A percentile compares a stretch with the other conserved stretches of the same genome.
phyloP scores from a whole-genome alignment of 2,329 filamentous ascomycete genomes.

The Fulvia fulva region DNA sequence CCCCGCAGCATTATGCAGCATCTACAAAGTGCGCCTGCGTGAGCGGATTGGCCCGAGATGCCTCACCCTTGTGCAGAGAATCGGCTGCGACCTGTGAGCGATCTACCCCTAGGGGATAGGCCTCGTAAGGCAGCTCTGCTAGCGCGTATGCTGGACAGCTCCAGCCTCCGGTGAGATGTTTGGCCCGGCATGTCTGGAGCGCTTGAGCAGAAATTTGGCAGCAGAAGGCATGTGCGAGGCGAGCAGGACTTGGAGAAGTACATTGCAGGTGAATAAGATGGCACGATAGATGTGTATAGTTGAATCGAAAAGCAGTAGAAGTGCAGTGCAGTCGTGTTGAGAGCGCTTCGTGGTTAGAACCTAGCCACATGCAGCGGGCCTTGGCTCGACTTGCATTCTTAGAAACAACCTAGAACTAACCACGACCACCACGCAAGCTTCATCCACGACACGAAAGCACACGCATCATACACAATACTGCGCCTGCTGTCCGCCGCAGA shows the following conservation, averaged over 20 bases:
- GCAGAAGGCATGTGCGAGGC: not conserved
- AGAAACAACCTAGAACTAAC: too few species aligned
- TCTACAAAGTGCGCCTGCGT: not conserved
- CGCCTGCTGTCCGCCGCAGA: conserved; percentile 1
- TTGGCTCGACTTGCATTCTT: too few species aligned
- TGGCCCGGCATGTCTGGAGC: not conserved
- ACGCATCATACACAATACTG: not conserved
- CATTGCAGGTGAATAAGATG: not conserved
- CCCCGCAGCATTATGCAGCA: not conserved
- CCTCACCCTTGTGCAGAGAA: not conserved
- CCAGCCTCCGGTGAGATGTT: not conserved
- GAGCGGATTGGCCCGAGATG: not conserved
- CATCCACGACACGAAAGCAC: not conserved
- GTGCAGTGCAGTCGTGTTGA: too few species aligned
- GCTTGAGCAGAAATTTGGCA: not conserved
- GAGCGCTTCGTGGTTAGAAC: too few species aligned
- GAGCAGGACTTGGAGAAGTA: not conserved
- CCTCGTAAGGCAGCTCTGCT: conserved; percentile 1
- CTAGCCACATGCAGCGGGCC: too few species aligned
- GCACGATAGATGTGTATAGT: not conserved
- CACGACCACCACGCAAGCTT: too few species aligned
- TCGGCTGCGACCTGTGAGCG: not conserved
- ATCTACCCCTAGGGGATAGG: not conserved
- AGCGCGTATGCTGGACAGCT: not conserved
- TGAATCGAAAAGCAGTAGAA: too few species aligned